Evolutionary conservation across 2,329 filamentous ascomycete genomes (phyloP).

Genomic region (Ascocoryne sarcoides): DNA sequence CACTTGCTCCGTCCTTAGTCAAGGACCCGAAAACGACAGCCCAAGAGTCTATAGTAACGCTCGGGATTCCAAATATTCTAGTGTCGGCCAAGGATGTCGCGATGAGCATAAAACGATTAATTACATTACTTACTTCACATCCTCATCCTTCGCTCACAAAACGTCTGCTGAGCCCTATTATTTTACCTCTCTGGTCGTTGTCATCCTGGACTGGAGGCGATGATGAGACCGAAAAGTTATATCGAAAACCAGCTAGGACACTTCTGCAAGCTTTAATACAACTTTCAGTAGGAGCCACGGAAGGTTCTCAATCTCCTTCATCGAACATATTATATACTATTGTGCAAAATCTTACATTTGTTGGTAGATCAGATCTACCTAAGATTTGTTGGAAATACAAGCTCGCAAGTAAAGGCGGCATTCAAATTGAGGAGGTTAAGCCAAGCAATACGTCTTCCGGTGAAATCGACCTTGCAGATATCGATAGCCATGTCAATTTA

Average conservation of each 20-base stretch:
- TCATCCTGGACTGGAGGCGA: constrained; percentile 39
- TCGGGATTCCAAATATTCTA: constrained; percentile 15
- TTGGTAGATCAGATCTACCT: constrained; percentile 33
- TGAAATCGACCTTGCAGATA: constrained; percentile 11
- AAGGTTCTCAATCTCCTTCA: neutral
- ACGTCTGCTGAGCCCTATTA: constrained; percentile 48
- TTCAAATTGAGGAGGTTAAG: constrained; percentile 39
- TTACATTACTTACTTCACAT: constrained; percentile 50
- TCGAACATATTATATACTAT: constrained; percentile 38
- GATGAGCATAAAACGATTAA: constrained; percentile 45
- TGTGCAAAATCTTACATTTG: constrained; percentile 46
- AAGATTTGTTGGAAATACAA: constrained; percentile 45
- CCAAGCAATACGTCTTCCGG: neutral
- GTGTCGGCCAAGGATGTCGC: constrained; percentile 40
- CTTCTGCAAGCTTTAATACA: constrained; percentile 50
- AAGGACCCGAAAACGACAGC: neutral
- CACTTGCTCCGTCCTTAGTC: neutral
- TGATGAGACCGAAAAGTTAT: constrained; percentile 31
- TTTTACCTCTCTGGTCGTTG: constrained; percentile 56
- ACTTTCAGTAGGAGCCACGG: constrained; percentile 36
- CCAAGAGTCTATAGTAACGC: constrained; percentile 10
- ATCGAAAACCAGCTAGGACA: constrained; percentile 37
- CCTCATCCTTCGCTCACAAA: constrained; percentile 58
- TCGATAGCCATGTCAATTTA: constrained; percentile 36
- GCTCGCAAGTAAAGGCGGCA: constrained; percentile 34